phyloP scores from a whole-genome alignment of 108 stramenopile species.

The Cyclotella sp. region DNA sequence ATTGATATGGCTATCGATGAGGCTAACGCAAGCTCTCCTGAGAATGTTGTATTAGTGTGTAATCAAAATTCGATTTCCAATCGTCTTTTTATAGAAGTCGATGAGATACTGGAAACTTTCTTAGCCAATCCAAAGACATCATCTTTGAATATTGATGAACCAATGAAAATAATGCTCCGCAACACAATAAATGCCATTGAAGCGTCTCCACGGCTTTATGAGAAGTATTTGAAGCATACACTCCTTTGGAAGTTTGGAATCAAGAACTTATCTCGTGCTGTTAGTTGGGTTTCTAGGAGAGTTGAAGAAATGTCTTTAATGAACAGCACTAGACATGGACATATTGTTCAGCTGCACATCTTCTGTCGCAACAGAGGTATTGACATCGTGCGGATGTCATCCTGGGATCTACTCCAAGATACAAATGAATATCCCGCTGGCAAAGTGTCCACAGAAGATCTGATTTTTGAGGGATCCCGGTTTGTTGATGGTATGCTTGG shows the following conservation, averaged over 20 bases:
- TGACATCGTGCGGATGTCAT: constrained; percentile 21
- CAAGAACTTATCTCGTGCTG: not conserved
- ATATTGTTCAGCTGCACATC: constrained; percentile 24
- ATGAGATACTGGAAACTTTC: not conserved
- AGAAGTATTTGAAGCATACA: constrained; percentile 11
- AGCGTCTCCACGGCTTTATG: not conserved
- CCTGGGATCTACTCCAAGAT: constrained; percentile 17
- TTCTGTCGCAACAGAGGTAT: constrained; percentile 17
- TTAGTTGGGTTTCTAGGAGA: not conserved
- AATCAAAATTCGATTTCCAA: not conserved
- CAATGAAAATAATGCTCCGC: not conserved
- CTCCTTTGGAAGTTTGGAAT: constrained; percentile 19
- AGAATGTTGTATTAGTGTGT: not conserved
- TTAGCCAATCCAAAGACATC: not conserved
- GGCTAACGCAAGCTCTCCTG: constrained; percentile 9
- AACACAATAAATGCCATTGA: not conserved
- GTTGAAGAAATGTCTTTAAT: not conserved
- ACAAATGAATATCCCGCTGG: not conserved
- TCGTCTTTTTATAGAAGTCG: not conserved
- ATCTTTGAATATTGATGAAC: not conserved
- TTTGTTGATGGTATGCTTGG: not conserved
- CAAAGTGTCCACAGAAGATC: not conserved
- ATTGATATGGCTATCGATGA: constrained; percentile 28
- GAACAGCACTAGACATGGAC: not conserved
- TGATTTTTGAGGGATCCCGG: not conserved